phyloP scores from a whole-genome alignment of 2,329 filamentous ascomycete genomes.

The Elsinoe australis region DNA sequence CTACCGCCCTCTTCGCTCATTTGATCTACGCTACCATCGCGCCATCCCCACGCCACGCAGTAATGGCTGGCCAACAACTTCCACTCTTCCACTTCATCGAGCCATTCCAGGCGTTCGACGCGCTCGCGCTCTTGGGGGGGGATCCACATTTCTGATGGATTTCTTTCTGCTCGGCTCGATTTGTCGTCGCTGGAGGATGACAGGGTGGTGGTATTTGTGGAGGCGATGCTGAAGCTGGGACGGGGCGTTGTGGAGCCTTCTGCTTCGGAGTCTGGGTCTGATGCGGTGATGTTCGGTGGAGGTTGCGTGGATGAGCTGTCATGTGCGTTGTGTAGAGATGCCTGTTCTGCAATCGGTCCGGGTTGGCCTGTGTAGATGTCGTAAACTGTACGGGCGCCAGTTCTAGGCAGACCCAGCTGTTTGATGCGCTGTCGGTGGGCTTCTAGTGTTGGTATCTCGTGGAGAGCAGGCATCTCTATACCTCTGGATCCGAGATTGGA shows the following conservation, averaged over 20 bases:
- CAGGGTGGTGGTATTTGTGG: no score
- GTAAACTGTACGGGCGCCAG: slow-evolving; percentile 44
- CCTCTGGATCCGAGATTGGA: slow-evolving; percentile 75
- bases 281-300: no score
- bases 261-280: no score
- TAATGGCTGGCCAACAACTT: slow-evolving; percentile 80
- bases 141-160: slow-evolving; percentile 57
- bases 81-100: slow-evolving; percentile 97
- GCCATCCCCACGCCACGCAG: slow-evolving; percentile 81
- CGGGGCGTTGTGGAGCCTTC: neutral
- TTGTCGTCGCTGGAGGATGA: no score
- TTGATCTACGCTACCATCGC: no score
- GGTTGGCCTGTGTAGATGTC: slow-evolving; percentile 47
- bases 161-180: neutral
- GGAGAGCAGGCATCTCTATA: slow-evolving; percentile 77
- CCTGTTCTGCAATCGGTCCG: neutral
- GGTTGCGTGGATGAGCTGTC: no score
- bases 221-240: neutral
- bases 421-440: slow-evolving; percentile 62
- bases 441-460: slow-evolving; percentile 58
- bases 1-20: no score
- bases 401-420: slow-evolving; percentile 46
- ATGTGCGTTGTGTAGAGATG: no score
- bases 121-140: slow-evolving; percentile 63
- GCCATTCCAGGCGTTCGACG: slow-evolving; percentile 70